Evolutionary conservation across 495 filamentous ascomycete genomes (phyloP), one percentile per base, ranked within the genome.

Genomic region (Penicillium argentinense): DNA sequence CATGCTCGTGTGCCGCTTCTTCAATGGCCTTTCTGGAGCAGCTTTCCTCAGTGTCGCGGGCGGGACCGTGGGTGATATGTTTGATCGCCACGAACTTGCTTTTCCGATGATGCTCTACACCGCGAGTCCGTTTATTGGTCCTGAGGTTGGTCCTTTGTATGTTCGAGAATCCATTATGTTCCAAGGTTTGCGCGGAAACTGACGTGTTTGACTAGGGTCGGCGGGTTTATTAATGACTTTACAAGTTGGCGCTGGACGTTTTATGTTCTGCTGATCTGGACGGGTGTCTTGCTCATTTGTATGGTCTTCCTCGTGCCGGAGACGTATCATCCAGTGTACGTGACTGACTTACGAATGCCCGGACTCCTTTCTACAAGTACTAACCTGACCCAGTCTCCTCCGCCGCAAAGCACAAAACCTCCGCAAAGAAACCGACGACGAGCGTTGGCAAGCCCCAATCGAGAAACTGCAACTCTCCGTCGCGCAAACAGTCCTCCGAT

Each of bases 1-100:
- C 7, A 84, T 97, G 80, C 68, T 97, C 27, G 65, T 95, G 9
- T 78, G 79, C 16, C 83, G 93, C 4, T 97, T 97, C 59, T 77
- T 98, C 52, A 83, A 86, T 56, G 93, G 93, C 0, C 64, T 97
- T 12, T 78, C 89, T 1, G 92, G 93, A 5, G 86, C 82, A 49
- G 91, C 92, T 2, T 97, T 98, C 63, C 67, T 98, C 38, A 86
- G 81, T 42, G 92, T 97, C 3, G 87, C 91, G 3, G 92, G 93
- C 21, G 92, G 91, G 1, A 96, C 90, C 1, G 87, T 96, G 3
- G 91, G 89, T 8, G 91, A 98, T 62, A 68, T 97, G 67, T 97
- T 97, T 64, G 71, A 72, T 12, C 82, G 81, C 18, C 74, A 88
- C 36, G 78, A 91, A 39, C 83, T 97, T 39, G 81, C 81, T 43